Conservation (phyloP, 2,329 filamentous ascomycete genomes). For the Ambrosiella xylebori region DNA sequence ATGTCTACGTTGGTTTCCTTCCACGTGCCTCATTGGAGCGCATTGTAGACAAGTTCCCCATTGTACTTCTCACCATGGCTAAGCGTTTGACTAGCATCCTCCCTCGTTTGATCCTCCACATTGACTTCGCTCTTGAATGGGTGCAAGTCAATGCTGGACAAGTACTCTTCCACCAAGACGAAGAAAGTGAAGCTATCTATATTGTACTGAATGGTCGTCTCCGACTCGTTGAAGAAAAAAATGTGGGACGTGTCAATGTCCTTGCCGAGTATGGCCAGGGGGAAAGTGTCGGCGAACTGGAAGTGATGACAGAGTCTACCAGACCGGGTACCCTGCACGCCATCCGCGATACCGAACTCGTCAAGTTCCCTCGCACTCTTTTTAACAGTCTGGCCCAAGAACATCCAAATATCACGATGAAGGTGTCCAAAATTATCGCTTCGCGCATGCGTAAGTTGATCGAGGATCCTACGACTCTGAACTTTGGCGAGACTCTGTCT, state of each 20-base stretch:
- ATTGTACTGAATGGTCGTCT: conserved; percentile 90
- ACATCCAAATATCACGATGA: conserved; percentile 95
- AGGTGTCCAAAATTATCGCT: conserved; percentile 96
- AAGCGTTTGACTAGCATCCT: conserved; percentile 82
- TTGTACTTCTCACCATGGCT: conserved; percentile 86
- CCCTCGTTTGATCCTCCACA: conserved; percentile 79
- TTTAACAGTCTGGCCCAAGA: conserved; percentile 97
- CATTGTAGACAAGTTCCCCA: conserved; percentile 82
- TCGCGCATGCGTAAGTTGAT: conserved; percentile 81
- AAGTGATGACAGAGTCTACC: conserved; percentile 85
- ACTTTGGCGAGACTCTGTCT: conserved; percentile 36
- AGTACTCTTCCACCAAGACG: conserved; percentile 80
- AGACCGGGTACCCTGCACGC: conserved; percentile 87
- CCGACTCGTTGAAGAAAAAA: conserved; percentile 64
- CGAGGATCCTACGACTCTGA: conserved; percentile 57
- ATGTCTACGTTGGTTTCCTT: conserved; percentile 93
- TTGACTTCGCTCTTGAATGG: conserved; percentile 97
- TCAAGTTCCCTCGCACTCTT: conserved; percentile 85
- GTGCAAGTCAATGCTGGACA: conserved; percentile 91
- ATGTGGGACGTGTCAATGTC: conserved; percentile 67
- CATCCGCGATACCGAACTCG: conserved; percentile 88
- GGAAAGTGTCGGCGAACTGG: conserved; percentile 90
- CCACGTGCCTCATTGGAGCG: conserved; percentile 72
- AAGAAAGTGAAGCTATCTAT: conserved; percentile 96
- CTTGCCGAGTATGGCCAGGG: conserved; percentile 90